Conservation (phyloP, 148 eudicot species). For the Pharnaceum exiguum region DNA sequence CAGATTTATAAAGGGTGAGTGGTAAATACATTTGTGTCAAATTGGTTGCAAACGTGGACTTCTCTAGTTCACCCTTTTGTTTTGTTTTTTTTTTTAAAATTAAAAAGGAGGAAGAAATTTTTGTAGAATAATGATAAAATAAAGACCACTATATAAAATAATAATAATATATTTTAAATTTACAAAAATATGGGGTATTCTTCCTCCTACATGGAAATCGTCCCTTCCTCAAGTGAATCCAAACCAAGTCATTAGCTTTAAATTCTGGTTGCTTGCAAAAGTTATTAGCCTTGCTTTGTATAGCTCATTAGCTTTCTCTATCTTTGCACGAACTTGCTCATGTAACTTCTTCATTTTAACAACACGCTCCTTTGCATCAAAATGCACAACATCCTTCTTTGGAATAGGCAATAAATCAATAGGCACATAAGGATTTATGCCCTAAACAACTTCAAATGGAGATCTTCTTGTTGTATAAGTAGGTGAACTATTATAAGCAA, state of each 20-base stretch:
- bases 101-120: too few species aligned
- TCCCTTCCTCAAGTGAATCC: background rate
- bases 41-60: too few species aligned
- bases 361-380: background rate
- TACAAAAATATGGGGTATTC: too few species aligned
- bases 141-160: too few species aligned
- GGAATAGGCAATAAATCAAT: background rate
- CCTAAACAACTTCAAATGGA: slow-evolving; percentile 16
- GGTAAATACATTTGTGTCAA: too few species aligned
- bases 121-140: too few species aligned
- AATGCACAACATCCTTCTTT: background rate
- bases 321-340: background rate
- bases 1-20: too few species aligned
- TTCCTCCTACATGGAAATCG: background rate
- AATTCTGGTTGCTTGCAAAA: background rate
- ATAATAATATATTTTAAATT: too few species aligned
- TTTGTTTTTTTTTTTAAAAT: too few species aligned
- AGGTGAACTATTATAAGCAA: slow-evolving; percentile 7
- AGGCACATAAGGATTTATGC: background rate
- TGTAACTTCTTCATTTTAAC: background rate
- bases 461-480: background rate
- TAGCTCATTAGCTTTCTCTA: background rate
- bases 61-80: too few species aligned
- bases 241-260: background rate
- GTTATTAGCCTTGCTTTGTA: background rate